Evolutionary conservation across 169 alveolate species (phyloP).

Genomic region (Ichthyophthirius multifiliis): DNA sequence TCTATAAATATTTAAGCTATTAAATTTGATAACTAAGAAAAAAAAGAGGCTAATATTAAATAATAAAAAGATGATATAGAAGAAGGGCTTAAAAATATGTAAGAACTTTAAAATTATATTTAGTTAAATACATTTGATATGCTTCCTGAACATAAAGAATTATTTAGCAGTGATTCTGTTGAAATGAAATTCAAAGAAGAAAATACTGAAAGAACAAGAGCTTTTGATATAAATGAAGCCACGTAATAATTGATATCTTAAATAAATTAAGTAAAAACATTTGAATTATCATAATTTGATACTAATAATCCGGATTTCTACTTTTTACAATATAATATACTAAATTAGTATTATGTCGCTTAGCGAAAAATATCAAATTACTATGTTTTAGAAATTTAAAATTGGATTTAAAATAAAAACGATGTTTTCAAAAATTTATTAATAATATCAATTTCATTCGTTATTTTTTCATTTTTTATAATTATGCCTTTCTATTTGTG

Average conservation of each 20-base stretch:
- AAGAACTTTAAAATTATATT: not conserved
- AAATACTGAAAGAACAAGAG: not conserved
- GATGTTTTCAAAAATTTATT: not conserved
- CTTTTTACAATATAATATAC: not conserved
- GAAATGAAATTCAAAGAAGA: not conserved
- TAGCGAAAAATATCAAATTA: not conserved
- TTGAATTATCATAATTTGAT: not conserved
- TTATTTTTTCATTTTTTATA: not conserved
- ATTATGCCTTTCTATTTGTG: conserved; percentile 6
- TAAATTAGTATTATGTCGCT: not conserved
- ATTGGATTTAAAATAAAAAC: not conserved
- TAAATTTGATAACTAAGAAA: not conserved
- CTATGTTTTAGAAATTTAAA: not conserved
- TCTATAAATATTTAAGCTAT: too few species aligned
- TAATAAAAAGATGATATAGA: not conserved
- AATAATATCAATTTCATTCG: not conserved
- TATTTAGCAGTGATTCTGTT: not conserved
- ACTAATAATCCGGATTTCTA: not conserved
- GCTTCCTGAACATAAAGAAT: not conserved
- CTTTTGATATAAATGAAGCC: not conserved
- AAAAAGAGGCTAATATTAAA: not conserved
- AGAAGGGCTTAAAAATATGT: not conserved
- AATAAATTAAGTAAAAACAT: not conserved
- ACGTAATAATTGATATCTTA: not conserved
- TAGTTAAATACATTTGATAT: not conserved